Evolutionary conservation across 1,139 yeast species (phyloP).

Genomic region (Sugiyamaella novakii): DNA sequence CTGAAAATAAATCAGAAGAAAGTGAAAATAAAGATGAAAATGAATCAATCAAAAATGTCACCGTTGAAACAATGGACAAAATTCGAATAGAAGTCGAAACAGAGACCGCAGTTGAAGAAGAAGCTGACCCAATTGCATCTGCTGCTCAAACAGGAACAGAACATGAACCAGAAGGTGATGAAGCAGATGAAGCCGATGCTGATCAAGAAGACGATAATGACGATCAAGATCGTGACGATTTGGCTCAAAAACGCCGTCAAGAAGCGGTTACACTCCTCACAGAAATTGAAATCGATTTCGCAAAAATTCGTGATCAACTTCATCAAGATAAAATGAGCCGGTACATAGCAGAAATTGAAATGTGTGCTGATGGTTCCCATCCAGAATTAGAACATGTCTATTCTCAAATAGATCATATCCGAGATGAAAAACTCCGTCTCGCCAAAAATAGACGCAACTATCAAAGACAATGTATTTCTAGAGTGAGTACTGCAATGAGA

Average conservation of each 20-base stretch:
- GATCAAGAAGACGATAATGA: constrained; percentile 26
- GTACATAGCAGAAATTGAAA: constrained; percentile 77
- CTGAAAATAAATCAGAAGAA: constrained; percentile 7
- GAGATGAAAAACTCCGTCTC: constrained; percentile 66
- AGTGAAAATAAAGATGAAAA: constrained; percentile 11
- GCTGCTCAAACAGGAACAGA: background rate
- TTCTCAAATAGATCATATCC: constrained; percentile 67
- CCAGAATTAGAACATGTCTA: constrained; percentile 74
- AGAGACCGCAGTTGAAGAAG: constrained; percentile 15
- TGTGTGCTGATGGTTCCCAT: constrained; percentile 88
- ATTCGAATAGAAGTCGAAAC: constrained; percentile 17
- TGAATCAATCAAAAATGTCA: too few relatives aligned
- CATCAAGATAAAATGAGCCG: constrained; percentile 61
- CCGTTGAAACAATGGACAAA: background rate
- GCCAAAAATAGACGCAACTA: constrained; percentile 73
- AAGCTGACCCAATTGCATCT: constrained; percentile 19
- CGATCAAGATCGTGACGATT: constrained; percentile 29
- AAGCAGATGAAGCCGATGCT: constrained; percentile 27
- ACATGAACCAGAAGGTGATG: constrained; percentile 28
- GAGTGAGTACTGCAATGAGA: constrained; percentile 77
- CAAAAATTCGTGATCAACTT: constrained; percentile 71
- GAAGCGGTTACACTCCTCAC: constrained; percentile 71
- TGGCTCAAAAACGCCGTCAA: constrained; percentile 43
- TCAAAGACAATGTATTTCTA: constrained; percentile 72
- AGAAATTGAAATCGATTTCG: constrained; percentile 81